These are phyloP conservation scores for Starmera quercuum DNA, from an alignment of 805 yeast genomes.

Conservation along the genomic window DNA sequence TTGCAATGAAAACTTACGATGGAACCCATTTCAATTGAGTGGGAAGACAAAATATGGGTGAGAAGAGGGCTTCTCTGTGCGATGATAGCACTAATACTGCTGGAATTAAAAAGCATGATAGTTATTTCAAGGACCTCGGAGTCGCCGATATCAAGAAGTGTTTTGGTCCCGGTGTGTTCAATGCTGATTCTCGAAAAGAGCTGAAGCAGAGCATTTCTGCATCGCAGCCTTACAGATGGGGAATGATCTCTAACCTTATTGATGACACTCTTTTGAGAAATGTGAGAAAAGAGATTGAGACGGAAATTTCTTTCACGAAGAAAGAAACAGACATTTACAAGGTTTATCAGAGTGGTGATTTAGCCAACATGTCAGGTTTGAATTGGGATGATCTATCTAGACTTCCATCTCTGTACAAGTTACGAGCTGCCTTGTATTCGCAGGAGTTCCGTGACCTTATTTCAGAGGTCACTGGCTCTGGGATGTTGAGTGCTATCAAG, in stretches of 20 bases:
- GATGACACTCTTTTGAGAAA: slow-evolving; percentile 69
- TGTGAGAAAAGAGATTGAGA: slow-evolving; percentile 79
- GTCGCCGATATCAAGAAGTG: slow-evolving; percentile 28
- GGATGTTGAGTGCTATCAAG: slow-evolving; percentile 81
- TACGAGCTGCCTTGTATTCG: slow-evolving; percentile 85
- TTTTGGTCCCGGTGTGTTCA: slow-evolving; percentile 45
- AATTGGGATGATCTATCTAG: slow-evolving; percentile 66
- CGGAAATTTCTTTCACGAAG: slow-evolving; percentile 80
- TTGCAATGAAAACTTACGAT: too few relatives aligned
- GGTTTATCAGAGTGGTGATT: slow-evolving; percentile 83
- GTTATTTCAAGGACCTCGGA: slow-evolving; percentile 7
- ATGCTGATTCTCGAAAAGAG: slow-evolving; percentile 26
- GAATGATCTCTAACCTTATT: slow-evolving; percentile 65
- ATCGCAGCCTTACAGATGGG: slow-evolving; percentile 86
- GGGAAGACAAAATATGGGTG: not conserved
- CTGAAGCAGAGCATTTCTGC: slow-evolving; percentile 37
- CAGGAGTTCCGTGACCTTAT: slow-evolving; percentile 75
- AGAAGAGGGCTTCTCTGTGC: not conserved
- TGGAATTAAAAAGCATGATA: slow-evolving; percentile 8
- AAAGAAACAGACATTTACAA: slow-evolving; percentile 97
- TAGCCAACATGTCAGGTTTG: slow-evolving; percentile 86
- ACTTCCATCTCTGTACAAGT: slow-evolving; percentile 66
- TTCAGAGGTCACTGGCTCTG: slow-evolving; percentile 74
- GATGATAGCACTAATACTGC: not conserved
- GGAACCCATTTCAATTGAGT: too few relatives aligned